Percentiles rank a stretch among this genome's conserved stretches.
These are phyloP conservation scores for Chondrus crispus DNA, from an alignment of 23 red algal species.

Conservation along the genomic window DNA sequence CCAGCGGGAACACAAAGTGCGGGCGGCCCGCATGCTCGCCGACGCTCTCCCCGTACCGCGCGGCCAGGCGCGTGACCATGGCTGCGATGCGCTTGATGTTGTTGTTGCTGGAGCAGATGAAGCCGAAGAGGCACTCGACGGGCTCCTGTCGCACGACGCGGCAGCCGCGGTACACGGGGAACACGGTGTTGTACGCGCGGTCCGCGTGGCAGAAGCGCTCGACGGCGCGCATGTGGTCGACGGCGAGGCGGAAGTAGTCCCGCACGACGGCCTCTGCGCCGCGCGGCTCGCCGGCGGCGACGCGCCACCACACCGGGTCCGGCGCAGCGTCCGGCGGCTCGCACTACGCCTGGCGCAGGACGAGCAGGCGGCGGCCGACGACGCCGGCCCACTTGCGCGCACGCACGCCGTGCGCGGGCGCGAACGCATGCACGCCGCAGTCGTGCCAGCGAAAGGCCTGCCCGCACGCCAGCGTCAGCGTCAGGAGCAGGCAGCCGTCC, in stretches of 20 bases:
- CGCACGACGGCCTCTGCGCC: not conserved
- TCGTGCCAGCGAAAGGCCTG: conserved; percentile 74
- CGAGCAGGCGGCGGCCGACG: not conserved
- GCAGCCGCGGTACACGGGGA: conserved; percentile 50
- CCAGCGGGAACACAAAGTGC: conserved; percentile 71
- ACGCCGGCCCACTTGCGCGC: conserved; percentile 31
- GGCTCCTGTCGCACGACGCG: conserved; percentile 75
- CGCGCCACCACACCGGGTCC: conserved; percentile 51
- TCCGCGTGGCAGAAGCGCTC: conserved; percentile 46
- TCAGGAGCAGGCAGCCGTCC: conserved; percentile 47
- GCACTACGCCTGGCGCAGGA: not conserved
- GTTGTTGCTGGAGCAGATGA: conserved; percentile 95
- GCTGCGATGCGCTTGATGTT: conserved; percentile 80
- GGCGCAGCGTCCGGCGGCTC: not conserved
- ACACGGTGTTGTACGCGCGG: conserved; percentile 38
- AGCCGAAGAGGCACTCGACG: conserved; percentile 82
- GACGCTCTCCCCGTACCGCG: conserved; percentile 53
- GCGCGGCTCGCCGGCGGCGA: not conserved
- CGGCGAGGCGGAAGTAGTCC: conserved; percentile 62
- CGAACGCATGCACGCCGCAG: not conserved
- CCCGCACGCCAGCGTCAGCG: conserved; percentile 51
- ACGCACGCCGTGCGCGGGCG: not conserved
- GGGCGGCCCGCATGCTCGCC: not conserved
- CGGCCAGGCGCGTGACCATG: conserved; percentile 77
- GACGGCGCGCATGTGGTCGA: conserved; percentile 19